A percentile compares a stretch with the other conserved stretches of the same genome.
Conservation (phyloP, 148 eudicot species). For the Amaranthus cruentus region DNA sequence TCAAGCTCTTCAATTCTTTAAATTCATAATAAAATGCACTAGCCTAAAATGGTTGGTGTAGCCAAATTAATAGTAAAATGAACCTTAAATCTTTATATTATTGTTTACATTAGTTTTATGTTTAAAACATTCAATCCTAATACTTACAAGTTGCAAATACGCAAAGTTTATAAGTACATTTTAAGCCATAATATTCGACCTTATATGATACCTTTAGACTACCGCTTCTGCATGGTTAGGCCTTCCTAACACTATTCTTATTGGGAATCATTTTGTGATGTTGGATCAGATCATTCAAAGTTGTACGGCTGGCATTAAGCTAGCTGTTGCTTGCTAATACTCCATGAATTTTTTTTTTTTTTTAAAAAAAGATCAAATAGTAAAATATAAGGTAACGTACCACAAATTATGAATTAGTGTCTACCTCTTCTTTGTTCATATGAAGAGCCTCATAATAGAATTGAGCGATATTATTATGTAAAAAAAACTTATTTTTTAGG, state of each 20-base stretch:
- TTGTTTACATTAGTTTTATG: no score
- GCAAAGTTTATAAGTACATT: neutral
- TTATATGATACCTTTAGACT: no score
- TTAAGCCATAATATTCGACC: no score
- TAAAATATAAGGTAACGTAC: slow-evolving; percentile 21
- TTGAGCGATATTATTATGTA: slow-evolving; percentile 5
- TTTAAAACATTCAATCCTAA: no score
- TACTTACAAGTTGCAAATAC: neutral
- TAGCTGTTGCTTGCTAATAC: slow-evolving; percentile 4
- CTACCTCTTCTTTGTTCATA: slow-evolving; percentile 20
- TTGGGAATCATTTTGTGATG: slow-evolving; percentile 14
- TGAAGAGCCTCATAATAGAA: slow-evolving; percentile 2
- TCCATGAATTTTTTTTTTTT: neutral
- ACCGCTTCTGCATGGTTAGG: no score
- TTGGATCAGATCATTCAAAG: slow-evolving; percentile 19
- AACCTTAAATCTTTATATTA: no score
- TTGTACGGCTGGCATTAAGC: slow-evolving; percentile 22
- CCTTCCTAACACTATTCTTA: neutral
- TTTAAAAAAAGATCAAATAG: neutral
- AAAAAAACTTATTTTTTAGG: neutral
- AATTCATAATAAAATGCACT: no score
- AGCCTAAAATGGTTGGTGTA: no score
- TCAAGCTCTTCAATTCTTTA: no score
- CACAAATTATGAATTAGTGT: slow-evolving; percentile 10
- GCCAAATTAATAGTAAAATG: no score